Evolutionary conservation across 2,329 filamentous ascomycete genomes (phyloP).

Genomic region (Talaromyces amestolkiae): DNA sequence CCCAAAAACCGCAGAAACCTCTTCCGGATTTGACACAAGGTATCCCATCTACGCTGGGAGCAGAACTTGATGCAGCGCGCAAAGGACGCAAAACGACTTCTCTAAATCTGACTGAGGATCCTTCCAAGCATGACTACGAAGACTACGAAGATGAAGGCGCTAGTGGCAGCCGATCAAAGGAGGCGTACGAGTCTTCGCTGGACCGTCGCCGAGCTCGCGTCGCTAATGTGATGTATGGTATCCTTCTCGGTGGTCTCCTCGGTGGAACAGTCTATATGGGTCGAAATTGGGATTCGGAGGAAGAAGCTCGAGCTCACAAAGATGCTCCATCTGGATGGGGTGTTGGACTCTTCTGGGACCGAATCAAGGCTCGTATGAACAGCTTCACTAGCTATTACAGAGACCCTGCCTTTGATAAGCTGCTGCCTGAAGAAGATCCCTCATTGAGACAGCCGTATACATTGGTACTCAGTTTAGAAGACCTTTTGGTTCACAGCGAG

Average conservation of each 20-base stretch:
- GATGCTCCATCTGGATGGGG: conserved; percentile 80
- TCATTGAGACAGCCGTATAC: conserved; percentile 84
- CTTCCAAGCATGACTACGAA: conserved; percentile 44
- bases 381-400: conserved; percentile 89
- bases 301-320: conserved; percentile 67
- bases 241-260: conserved; percentile 56
- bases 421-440: conserved; percentile 72
- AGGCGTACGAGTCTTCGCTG: conserved; percentile 84
- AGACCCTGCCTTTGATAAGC: conserved; percentile 89
- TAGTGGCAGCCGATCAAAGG: conserved; percentile 65
- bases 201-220: conserved; percentile 76
- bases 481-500: conserved; percentile 89
- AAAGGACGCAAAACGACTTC: conserved; percentile 38
- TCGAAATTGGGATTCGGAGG: conserved; percentile 76
- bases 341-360: conserved; percentile 72
- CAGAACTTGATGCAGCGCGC: conserved; percentile 60
- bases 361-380: conserved; percentile 70
- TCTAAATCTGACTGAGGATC: conserved; percentile 56
- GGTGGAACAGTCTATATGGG: conserved; percentile 71
- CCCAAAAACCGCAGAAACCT: conserved; percentile 45
- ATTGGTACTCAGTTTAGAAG: conserved; percentile 86
- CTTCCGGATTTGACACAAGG: conserved; percentile 91
- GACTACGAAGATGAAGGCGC: conserved; percentile 52
- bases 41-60: conserved; percentile 85
- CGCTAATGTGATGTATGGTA: conserved; percentile 70